Base-by-base conservation (phyloP, 2,329 filamentous ascomycete genomes). In the Arthrinium puccinioides region DNA sequence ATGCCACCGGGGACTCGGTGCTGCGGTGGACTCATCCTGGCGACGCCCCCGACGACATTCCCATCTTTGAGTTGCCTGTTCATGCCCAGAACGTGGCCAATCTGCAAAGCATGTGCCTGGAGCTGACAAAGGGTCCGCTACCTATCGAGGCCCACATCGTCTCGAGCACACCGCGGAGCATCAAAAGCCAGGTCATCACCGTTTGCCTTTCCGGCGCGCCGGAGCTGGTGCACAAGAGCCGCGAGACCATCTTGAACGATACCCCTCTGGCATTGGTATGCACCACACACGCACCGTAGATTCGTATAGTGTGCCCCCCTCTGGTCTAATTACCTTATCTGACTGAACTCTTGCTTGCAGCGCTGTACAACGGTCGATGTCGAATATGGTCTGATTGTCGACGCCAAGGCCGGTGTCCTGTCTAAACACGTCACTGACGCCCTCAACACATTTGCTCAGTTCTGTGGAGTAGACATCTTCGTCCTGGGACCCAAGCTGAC, bases 391-490 rank as follows among this genome's bases (percentile, higher is more conserved):
- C 75, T 96, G 49, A 87, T 97, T 55, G 84, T 89, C 58, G 88
- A 94, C 52, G 58, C 74, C 30, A 66, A 64, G 38, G 71, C 72
- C 47, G 78, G 80, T 36, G 78, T 82, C 30, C 72, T 95, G 42
- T 80, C 87, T 56, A 74, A 80, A 45, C 75, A 79, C 32, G 85
- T 96, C 20, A 77, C 89, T 36, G 80, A 87, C 45, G 87, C 90
- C 52, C 75, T 98, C 50, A 87, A 97, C 61, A 81, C 83, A 45
- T 83, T 95, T 54, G 86, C 92, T 9, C 76, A 72, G 48, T 94
- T 84, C 55, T 96, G 89, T 44, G 92, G 92, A 36, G 90, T 94
- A 37, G 92, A 98, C 61, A 94, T 98, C 50, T 98, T 98, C 62
- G 71, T 98, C 33, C 76, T 98, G 35, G 89, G 88, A 40, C 89